A percentile compares a stretch with the other conserved stretches of the same genome.
Evolutionary conservation across 305 asterid species (phyloP).

Genomic region (Solanum aculeatissimum): DNA sequence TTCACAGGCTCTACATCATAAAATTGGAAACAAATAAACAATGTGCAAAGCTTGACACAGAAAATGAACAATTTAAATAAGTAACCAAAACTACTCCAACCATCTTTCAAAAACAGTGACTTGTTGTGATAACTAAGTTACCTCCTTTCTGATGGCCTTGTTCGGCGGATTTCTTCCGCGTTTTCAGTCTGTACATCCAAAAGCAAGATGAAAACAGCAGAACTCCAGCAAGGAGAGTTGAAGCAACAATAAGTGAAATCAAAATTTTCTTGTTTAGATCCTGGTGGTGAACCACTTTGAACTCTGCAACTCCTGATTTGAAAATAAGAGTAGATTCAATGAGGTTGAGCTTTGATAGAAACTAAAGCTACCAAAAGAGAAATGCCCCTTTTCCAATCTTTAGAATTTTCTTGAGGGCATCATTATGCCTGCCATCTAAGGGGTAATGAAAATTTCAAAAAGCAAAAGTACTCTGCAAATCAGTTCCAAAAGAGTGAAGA

Average conservation of each 20-base stretch:
- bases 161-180: slow-evolving; percentile 28
- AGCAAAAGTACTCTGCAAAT: neutral
- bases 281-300: slow-evolving; percentile 55
- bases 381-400: neutral
- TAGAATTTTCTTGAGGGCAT: neutral
- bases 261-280: slow-evolving; percentile 67
- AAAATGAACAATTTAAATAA: neutral
- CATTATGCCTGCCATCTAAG: neutral
- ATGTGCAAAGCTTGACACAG: neutral
- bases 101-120: neutral
- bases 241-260: slow-evolving; percentile 60
- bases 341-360: neutral
- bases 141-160: slow-evolving; percentile 37
- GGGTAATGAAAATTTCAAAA: neutral
- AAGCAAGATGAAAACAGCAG: slow-evolving; percentile 35
- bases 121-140: slow-evolving; percentile 6
- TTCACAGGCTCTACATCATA: slow-evolving; percentile 34
- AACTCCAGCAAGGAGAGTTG: slow-evolving; percentile 59
- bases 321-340: neutral
- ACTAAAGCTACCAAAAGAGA: neutral
- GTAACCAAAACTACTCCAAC: neutral
- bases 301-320: slow-evolving; percentile 36
- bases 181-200: slow-evolving; percentile 50
- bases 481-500: neutral
- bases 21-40: neutral